Percentiles rank a stretch among this genome's conserved stretches.
Conservation (phyloP, 805 yeast species). For the Schwanniomyces occidentalis region DNA sequence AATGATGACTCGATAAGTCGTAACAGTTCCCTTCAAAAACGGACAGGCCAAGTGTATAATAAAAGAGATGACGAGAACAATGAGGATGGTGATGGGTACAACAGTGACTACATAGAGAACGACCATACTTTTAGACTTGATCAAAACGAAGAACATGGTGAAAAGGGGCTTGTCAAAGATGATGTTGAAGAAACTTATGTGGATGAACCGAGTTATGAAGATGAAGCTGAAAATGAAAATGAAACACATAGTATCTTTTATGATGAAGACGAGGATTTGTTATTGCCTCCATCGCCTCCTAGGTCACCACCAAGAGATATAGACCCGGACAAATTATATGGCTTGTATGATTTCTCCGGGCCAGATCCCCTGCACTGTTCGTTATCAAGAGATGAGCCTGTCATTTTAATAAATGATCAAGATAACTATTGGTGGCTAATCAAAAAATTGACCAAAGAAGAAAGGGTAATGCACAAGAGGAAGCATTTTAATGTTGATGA, state of each 20-base stretch:
- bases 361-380: slow-evolving; percentile 93
- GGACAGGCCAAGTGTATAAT: no score
- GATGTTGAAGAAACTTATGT: slow-evolving; percentile 13
- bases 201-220: slow-evolving; percentile 33
- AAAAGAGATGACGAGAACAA: no score
- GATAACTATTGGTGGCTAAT: slow-evolving; percentile 98
- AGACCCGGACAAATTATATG: slow-evolving; percentile 82
- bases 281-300: slow-evolving; percentile 62
- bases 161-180: slow-evolving; percentile 8
- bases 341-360: slow-evolving; percentile 83
- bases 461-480: slow-evolving; percentile 28
- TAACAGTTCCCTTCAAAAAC: no score
- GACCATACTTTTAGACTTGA: no score
- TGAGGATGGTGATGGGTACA: no score
- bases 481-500: slow-evolving; percentile 11
- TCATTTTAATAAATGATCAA: slow-evolving; percentile 77
- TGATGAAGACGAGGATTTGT: slow-evolving; percentile 48
- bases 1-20: slow-evolving; percentile 14
- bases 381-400: slow-evolving; percentile 77
- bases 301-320: slow-evolving; percentile 78
- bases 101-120: no score
- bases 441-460: slow-evolving; percentile 37
- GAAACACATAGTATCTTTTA: no score
- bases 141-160: slow-evolving; percentile 7
- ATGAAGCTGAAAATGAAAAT: slow-evolving; percentile 37